Evolutionary conservation across 2,329 filamentous ascomycete genomes (phyloP).

Genomic region (Neopestalotiopsis clavispora): DNA sequence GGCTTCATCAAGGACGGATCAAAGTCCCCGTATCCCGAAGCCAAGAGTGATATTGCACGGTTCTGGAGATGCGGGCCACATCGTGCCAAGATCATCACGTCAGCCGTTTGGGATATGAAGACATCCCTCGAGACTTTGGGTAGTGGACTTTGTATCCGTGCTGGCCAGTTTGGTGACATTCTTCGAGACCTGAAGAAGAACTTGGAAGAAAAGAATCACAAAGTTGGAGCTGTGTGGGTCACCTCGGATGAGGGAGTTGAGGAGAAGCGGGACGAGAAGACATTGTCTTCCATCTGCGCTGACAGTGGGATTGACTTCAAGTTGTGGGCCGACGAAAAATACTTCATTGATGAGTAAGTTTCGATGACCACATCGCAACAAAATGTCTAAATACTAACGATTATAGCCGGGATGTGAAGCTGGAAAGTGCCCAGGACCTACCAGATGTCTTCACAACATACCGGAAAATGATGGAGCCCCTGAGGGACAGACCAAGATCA

Average conservation of each 20-base stretch:
- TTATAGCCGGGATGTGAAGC: conserved; percentile 67
- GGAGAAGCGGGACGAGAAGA: conserved; percentile 68
- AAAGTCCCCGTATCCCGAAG: conserved; percentile 70
- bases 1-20: conserved; percentile 66
- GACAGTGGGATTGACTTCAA: conserved; percentile 62
- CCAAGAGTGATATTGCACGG: conserved; percentile 65
- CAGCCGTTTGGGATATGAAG: conserved; percentile 77
- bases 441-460: conserved; percentile 79
- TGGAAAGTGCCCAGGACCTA: conserved; percentile 61
- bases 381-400: conserved; percentile 23
- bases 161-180: conserved; percentile 65
- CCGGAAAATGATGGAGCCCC: conserved; percentile 73
- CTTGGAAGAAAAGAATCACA: conserved; percentile 43
- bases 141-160: conserved; percentile 67
- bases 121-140: conserved; percentile 59
- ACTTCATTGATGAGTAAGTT: conserved; percentile 78
- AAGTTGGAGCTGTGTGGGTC: conserved; percentile 75
- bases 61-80: conserved; percentile 79
- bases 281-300: conserved; percentile 57
- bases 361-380: conserved; percentile 6
- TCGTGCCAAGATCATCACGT: conserved; percentile 72
- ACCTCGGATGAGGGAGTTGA: conserved; percentile 72
- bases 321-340: conserved; percentile 77
- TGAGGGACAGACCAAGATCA: conserved; percentile 67
- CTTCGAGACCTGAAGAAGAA: conserved; percentile 60